These are phyloP conservation scores for Tulasnella sp. DNA, from an alignment of 768 basidiomycete genomes.

Conservation along the genomic window DNA sequence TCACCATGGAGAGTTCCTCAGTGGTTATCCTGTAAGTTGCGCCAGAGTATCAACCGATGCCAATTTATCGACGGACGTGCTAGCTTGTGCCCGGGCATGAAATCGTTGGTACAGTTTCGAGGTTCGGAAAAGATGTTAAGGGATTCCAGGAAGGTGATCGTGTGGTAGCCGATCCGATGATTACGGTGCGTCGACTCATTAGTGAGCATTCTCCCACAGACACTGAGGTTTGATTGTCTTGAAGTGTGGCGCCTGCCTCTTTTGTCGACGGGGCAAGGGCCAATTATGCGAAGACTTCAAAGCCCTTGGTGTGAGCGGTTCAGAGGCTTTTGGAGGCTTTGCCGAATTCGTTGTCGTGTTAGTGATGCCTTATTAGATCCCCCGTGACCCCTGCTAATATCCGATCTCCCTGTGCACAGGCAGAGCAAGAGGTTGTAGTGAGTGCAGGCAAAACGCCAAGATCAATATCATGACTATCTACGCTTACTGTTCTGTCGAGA, in stretches of 20 bases:
- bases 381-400: background rate
- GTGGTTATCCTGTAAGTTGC: constrained; percentile 52
- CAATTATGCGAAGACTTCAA: constrained; percentile 80
- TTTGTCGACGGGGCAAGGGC: constrained; percentile 73
- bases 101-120: constrained; percentile 60
- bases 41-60: constrained; percentile 11
- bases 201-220: background rate
- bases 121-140: constrained; percentile 69
- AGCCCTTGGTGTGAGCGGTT: constrained; percentile 61
- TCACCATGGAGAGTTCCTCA: constrained; percentile 60
- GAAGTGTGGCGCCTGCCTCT: constrained; percentile 78
- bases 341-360: constrained; percentile 83
- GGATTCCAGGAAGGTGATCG: constrained; percentile 71
- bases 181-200: constrained; percentile 40
- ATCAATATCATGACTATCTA: too few relatives aligned
- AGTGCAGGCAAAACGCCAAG: background rate
- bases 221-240: constrained; percentile 9
- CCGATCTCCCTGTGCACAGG: constrained; percentile 26
- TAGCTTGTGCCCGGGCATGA: constrained; percentile 68
- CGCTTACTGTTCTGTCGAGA: too few relatives aligned
- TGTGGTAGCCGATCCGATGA: constrained; percentile 71
- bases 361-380: constrained; percentile 24
- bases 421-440: constrained; percentile 61
- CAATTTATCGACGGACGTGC: background rate
- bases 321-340: constrained; percentile 58